Conservation (phyloP, 495 filamentous ascomycete species). For the Annulohypoxylon maeteangense region DNA sequence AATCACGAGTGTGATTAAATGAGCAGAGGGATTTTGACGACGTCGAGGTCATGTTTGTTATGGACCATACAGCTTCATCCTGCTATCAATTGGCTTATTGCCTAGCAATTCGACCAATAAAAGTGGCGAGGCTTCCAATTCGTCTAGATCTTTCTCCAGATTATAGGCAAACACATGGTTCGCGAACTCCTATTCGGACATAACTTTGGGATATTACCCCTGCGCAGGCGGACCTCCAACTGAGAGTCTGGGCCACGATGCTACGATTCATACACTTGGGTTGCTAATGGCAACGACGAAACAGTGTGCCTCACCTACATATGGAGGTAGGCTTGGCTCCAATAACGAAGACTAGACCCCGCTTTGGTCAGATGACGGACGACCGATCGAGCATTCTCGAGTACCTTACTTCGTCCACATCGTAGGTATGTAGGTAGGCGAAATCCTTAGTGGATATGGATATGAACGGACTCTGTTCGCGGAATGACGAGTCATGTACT, state of each 20-base stretch:
- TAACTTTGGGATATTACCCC: constrained; percentile 7
- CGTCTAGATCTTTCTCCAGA: constrained; percentile 8
- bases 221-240: constrained; percentile 22
- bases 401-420: constrained; percentile 13
- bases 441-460: constrained; percentile 3
- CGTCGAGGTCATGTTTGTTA: not conserved
- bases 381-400: constrained; percentile 31
- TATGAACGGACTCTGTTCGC: constrained; percentile 9
- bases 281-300: constrained; percentile 32
- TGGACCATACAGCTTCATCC: not conserved
- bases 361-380: constrained; percentile 47
- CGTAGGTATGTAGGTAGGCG: too few relatives aligned
- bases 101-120: constrained; percentile 15
- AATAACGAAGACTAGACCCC: constrained; percentile 42
- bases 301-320: constrained; percentile 19
- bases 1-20: not conserved
- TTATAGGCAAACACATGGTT: constrained; percentile 23
- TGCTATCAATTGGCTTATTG: not conserved
- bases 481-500: constrained; percentile 34
- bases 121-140: constrained; percentile 14
- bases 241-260: constrained; percentile 31
- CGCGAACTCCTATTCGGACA: constrained; percentile 13
- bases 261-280: constrained; percentile 32
- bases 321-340: constrained; percentile 37
- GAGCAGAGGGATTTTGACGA: not conserved